Percentiles rank a stretch among this genome's conserved stretches.
Conservation (phyloP, 495 filamentous ascomycete genomes). For the Baudoinia panamericana region DNA sequence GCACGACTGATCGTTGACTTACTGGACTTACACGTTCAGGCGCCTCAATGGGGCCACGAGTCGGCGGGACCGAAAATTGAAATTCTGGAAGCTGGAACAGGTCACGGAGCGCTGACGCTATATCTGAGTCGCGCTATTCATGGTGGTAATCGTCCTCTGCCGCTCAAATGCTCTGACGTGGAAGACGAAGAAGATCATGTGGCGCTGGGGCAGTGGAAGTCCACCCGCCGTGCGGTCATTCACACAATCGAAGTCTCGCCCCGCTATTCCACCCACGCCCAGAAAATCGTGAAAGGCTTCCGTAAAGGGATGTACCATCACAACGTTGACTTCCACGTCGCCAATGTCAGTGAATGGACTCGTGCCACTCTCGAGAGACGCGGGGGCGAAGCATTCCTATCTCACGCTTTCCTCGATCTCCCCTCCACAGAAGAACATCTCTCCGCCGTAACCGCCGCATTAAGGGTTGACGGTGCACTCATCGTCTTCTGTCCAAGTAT, state of each 20-base stretch:
- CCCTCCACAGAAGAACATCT: conserved; percentile 48
- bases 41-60: conserved; percentile 12
- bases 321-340: conserved; percentile 59
- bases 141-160: conserved; percentile 46
- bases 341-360: conserved; percentile 51
- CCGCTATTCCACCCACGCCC: conserved; percentile 46
- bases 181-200: conserved; percentile 5
- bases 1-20: conserved; percentile 58
- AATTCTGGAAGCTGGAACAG: conserved; percentile 71
- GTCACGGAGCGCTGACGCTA: conserved; percentile 62
- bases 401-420: conserved; percentile 57
- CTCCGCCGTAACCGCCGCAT: conserved; percentile 40
- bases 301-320: conserved; percentile 53
- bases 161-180: not conserved
- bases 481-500: conserved; percentile 63
- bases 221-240: conserved; percentile 46
- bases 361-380: conserved; percentile 30
- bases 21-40: conserved; percentile 49
- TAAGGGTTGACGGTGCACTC: conserved; percentile 48
- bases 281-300: conserved; percentile 48
- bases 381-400: conserved; percentile 43
- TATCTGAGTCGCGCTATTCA: conserved; percentile 63
- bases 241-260: conserved; percentile 55
- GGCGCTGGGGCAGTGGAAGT: conserved; percentile 6
- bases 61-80: conserved; percentile 35